Evolutionary conservation across 352 stramenopile species (phyloP).

Genomic region (Phytophthora podocarpi): DNA sequence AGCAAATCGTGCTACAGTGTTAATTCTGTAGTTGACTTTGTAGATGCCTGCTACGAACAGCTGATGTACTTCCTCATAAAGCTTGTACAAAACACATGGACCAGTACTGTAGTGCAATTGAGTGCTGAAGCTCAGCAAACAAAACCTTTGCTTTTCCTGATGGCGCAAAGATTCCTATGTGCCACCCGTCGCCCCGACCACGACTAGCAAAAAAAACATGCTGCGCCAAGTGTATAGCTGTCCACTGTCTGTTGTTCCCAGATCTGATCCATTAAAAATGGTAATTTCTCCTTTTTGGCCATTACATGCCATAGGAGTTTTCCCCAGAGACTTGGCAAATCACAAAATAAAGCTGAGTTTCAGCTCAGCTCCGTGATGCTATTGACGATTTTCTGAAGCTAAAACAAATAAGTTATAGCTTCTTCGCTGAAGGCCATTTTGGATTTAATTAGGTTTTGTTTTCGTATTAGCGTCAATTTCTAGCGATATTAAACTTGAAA

Average conservation of each 20-base stretch:
- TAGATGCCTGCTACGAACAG: background rate
- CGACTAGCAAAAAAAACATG: background rate
- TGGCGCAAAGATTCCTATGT: constrained; percentile 3
- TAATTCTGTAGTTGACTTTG: background rate
- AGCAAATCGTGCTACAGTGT: background rate
- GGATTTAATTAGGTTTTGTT: too few relatives aligned
- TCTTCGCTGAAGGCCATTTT: too few relatives aligned
- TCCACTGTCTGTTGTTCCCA: constrained; percentile 11
- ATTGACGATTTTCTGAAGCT: too few relatives aligned
- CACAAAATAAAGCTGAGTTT: too few relatives aligned
- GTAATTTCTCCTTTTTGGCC: too few relatives aligned
- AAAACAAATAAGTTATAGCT: too few relatives aligned
- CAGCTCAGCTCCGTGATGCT: too few relatives aligned
- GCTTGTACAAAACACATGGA: background rate
- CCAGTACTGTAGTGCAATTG: background rate
- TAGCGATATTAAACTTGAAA: too few relatives aligned
- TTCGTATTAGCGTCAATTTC: too few relatives aligned
- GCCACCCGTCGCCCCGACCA: background rate
- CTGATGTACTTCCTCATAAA: background rate
- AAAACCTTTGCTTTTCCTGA: constrained; percentile 7
- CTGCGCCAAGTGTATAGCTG: constrained; percentile 2
- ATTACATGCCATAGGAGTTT: too few relatives aligned
- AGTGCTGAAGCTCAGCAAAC: background rate
- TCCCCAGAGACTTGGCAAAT: too few relatives aligned
- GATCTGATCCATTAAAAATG: too few relatives aligned